These are phyloP conservation scores for Boeremia lycopersici DNA, from an alignment of 2,329 filamentous ascomycete genomes.

Conservation along the genomic window DNA sequence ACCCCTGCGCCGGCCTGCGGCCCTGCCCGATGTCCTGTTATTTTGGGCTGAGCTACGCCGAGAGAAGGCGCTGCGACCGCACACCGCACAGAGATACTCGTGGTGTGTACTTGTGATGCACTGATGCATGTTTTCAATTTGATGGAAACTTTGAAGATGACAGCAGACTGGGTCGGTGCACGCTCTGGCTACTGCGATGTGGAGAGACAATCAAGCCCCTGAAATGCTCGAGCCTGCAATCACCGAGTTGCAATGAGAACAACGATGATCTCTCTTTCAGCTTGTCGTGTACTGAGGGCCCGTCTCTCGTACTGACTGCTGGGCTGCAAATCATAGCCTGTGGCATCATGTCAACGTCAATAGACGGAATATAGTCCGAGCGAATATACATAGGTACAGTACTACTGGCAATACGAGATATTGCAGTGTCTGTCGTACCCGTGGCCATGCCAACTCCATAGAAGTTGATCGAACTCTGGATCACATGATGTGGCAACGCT, in stretches of 20 bases:
- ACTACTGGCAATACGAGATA: slow-evolving; percentile 6
- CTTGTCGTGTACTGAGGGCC: background rate
- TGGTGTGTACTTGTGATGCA: background rate
- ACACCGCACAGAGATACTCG: background rate
- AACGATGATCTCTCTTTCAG: background rate
- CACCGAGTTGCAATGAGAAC: background rate
- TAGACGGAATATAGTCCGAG: background rate
- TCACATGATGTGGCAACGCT: slow-evolving; percentile 1
- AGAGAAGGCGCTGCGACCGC: background rate
- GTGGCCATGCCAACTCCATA: background rate
- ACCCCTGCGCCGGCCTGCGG: slow-evolving; percentile 9
- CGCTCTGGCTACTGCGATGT: background rate
- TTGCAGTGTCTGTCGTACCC: background rate
- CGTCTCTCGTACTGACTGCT: background rate
- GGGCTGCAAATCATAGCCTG: background rate
- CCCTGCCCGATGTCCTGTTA: slow-evolving; percentile 7
- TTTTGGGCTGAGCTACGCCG: slow-evolving; percentile 1
- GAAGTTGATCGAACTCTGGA: background rate
- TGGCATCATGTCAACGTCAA: background rate
- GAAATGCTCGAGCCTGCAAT: slow-evolving; percentile 3
- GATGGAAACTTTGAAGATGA: background rate
- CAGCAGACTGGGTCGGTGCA: background rate
- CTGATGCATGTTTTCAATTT: too few species aligned
- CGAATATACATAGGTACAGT: background rate
- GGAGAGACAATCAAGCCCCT: background rate